phyloP scores from a whole-genome alignment of 148 eudicot genomes.

The Euryodendron excelsum region DNA sequence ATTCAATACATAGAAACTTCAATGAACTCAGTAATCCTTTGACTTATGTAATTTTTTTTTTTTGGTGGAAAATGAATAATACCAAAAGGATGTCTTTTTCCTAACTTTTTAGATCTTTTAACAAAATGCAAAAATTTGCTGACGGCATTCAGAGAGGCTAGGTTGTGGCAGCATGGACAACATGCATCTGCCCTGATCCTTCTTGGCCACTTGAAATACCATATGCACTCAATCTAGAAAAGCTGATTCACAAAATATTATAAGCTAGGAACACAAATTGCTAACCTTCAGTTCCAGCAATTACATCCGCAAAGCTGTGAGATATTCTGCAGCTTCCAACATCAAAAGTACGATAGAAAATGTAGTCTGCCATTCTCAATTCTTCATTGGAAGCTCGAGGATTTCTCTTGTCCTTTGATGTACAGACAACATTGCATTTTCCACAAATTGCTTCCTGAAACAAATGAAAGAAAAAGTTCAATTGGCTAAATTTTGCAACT shows the following conservation, averaged over 20 bases:
- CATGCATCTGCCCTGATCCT: neutral
- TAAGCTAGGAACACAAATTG: neutral
- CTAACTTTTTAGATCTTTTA: neutral
- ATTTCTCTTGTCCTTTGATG: constrained; percentile 54
- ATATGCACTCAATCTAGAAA: neutral
- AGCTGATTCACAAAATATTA: neutral
- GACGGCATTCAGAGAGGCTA: neutral
- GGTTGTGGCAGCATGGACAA: neutral
- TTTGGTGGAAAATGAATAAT: neutral
- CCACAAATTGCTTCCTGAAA: constrained; percentile 66
- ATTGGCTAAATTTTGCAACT: no score
- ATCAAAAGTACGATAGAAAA: constrained; percentile 59
- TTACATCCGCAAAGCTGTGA: constrained; percentile 38
- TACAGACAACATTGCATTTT: constrained; percentile 72
- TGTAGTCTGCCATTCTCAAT: constrained; percentile 40
- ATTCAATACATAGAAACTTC: neutral
- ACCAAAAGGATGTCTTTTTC: neutral
- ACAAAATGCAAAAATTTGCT: neutral
- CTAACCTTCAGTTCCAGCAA: constrained; percentile 47
- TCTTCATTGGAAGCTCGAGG: constrained; percentile 43
- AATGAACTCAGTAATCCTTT: neutral
- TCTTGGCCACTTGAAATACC: neutral
- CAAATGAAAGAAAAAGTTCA: neutral
- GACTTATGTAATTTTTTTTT: neutral
- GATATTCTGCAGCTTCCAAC: constrained; percentile 43